phyloP scores from a whole-genome alignment of 371 early-diverging fungal genomes.

The Dichotomocladium elegans region DNA sequence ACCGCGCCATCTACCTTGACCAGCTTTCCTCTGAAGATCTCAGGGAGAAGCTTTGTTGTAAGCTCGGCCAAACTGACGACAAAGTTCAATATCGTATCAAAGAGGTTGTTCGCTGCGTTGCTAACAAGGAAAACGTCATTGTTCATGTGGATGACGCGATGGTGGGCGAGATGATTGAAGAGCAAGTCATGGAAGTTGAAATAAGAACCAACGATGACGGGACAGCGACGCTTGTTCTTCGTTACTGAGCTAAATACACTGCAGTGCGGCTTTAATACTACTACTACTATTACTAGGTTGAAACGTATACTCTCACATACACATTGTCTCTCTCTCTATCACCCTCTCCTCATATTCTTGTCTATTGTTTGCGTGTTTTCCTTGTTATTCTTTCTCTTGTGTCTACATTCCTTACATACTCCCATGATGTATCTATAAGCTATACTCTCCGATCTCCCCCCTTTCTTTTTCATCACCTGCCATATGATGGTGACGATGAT shows the following conservation, averaged over 20 bases:
- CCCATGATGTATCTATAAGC: no score
- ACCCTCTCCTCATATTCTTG: no score
- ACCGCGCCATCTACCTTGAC: constrained; percentile 55
- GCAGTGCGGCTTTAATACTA: no score
- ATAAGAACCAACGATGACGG: constrained; percentile 39
- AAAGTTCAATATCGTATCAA: constrained; percentile 14
- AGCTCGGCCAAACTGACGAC: constrained; percentile 19
- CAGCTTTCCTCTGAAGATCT: constrained; percentile 39
- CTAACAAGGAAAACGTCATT: constrained; percentile 28
- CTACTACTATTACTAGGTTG: no score
- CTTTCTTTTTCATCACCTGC: no score
- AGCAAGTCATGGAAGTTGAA: constrained; percentile 48
- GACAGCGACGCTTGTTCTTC: constrained; percentile 36
- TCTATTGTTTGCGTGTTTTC: no score
- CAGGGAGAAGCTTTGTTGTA: constrained; percentile 23
- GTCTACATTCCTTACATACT: no score
- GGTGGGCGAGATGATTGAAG: constrained; percentile 48
- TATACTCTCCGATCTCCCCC: no score
- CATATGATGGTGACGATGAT: no score
- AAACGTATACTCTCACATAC: no score
- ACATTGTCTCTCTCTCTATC: no score
- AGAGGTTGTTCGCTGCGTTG: constrained; percentile 34
- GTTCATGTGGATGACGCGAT: constrained; percentile 49
- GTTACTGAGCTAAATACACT: constrained; percentile 37
- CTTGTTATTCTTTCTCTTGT: no score